Conservation (phyloP, 2,329 filamentous ascomycete species). For the Beauveria asiatica region DNA sequence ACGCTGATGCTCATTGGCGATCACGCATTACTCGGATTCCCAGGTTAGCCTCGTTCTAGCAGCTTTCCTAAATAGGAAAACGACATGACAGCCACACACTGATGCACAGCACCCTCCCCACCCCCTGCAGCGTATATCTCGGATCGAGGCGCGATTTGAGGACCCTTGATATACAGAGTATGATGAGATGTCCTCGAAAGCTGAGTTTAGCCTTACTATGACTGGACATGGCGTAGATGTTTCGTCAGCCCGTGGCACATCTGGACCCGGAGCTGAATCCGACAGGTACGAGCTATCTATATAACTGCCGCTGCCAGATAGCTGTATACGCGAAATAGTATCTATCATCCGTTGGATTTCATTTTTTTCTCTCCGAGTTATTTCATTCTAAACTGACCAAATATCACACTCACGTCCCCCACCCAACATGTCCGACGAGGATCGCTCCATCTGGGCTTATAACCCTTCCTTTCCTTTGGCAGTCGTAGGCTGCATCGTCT, state of each 20-base stretch:
- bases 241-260: not conserved
- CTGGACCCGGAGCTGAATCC: not conserved
- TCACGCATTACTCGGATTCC: conserved; percentile 1
- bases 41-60: not conserved
- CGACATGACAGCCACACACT: not conserved
- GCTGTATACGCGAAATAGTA: not conserved
- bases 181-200: not conserved
- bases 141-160: not conserved
- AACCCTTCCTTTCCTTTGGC: conserved; percentile 33
- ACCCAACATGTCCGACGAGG: conserved; percentile 18
- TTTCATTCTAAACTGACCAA: not conserved
- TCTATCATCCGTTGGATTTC: no score
- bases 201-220: not conserved
- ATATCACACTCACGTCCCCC: not conserved
- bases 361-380: not conserved
- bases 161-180: not conserved
- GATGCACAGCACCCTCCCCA: not conserved
- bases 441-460: conserved; percentile 33
- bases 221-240: not conserved
- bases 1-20: not conserved
- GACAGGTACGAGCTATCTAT: not conserved
- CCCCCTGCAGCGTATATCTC: not conserved
- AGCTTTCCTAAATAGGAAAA: conserved; percentile 6
- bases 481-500: conserved; percentile 32
- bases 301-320: not conserved